Base-by-base conservation (phyloP, 2,329 filamentous ascomycete genomes). In the Cladobotryum protrusum region DNA sequence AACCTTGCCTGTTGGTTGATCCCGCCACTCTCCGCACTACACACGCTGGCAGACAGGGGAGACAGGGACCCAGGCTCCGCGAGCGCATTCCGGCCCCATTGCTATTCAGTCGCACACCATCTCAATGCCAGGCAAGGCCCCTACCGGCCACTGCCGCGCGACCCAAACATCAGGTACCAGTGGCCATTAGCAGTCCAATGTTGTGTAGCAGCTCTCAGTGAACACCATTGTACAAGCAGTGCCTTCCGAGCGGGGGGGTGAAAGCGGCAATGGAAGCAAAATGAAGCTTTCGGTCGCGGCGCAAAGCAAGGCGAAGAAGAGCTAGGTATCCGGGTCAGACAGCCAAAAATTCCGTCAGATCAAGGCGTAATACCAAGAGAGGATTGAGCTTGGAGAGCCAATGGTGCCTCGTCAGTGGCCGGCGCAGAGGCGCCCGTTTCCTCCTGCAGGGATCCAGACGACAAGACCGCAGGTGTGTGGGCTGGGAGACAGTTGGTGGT, bases 381-480 rank as follows among this genome's bases (percentile, higher is more conserved):
- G 45, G 40, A 19, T 34, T 44, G 45, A 19, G 39, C 18, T 19
- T 51, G 36, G 35, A 44, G 37, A 46, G 45, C 53, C 56, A 58
- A 58, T 58, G 52, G 54, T 39, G 47, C 52, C 48, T 29, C 24
- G 11, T 29, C 24, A 42, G 40, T 36, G 20, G 45, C 52, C 35
- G 50, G 29, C 41, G 46, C 54, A 52, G 43, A 48, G 34, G 53
- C 49, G 53, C 53, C 55, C 51, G 52, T 52, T 52, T 43, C 48
- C 47, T 54, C 24, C 50, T 51, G 50, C 58, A 60, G 57, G 58
- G 58, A 59, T 60, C 56, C 43, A 47, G 48, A 52, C 48, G 47
- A 56, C 41, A 47, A 45, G 50, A 35, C 37, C 40, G 41, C 48
- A 48, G 45, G 43, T 43, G 46, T 52, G 52, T 49, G 50, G 50